These are phyloP conservation scores for Letharia columbiana DNA, from an alignment of 495 filamentous ascomycete species.

Conservation along the genomic window DNA sequence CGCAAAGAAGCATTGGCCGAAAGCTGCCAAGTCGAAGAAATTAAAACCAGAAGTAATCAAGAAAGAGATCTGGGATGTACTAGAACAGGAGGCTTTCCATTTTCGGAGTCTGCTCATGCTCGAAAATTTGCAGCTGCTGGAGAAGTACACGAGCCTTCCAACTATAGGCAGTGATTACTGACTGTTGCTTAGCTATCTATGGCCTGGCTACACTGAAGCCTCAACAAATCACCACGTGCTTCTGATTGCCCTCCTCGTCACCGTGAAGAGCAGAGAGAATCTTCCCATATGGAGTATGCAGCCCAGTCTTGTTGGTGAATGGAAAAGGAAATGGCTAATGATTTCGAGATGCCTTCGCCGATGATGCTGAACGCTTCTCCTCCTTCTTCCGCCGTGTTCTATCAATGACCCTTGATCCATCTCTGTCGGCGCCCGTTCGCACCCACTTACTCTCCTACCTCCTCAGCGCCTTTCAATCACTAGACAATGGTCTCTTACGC, in stretches of 20 bases:
- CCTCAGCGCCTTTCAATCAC: conserved; percentile 84
- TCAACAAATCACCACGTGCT: conserved; percentile 86
- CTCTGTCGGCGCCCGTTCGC: conserved; percentile 59
- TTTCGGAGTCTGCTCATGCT: conserved; percentile 68
- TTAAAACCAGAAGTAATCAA: conserved; percentile 81
- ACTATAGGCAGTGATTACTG: not conserved
- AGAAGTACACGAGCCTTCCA: conserved; percentile 49
- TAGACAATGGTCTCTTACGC: conserved; percentile 79
- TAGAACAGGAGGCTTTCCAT: conserved; percentile 74
- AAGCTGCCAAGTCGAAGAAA: conserved; percentile 54
- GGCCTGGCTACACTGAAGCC: conserved; percentile 85
- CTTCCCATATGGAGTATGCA: conserved; percentile 76
- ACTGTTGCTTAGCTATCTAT: conserved; percentile 59
- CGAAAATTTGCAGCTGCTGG: conserved; percentile 84
- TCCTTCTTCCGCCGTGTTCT: conserved; percentile 82
- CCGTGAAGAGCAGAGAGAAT: conserved; percentile 79
- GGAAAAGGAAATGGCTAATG: conserved; percentile 7
- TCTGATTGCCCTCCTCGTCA: conserved; percentile 73
- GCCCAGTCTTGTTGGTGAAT: not conserved
- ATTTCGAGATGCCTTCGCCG: conserved; percentile 58
- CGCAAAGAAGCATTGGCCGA: conserved; percentile 79
- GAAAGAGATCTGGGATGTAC: conserved; percentile 78
- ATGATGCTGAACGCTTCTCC: conserved; percentile 76
- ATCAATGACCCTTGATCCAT: conserved; percentile 76
- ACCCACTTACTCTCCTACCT: conserved; percentile 78